Percentiles rank a stretch among this genome's conserved stretches.
Evolutionary conservation across 2,329 filamentous ascomycete genomes (phyloP).

Genomic region (Hirsutella rhossiliensis): DNA sequence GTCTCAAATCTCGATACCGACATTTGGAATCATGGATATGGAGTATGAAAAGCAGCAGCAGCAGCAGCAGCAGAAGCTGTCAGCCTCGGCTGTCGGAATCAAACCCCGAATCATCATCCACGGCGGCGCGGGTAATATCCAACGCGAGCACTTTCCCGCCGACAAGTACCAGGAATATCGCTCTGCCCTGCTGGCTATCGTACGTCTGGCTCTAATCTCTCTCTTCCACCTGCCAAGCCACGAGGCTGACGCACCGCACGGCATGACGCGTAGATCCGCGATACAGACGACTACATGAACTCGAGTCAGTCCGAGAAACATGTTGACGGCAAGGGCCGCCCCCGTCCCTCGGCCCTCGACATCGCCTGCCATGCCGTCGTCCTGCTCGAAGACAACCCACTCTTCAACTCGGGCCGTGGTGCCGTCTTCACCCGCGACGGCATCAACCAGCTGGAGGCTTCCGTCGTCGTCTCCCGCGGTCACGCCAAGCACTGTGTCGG

Average conservation of each 20-base stretch:
- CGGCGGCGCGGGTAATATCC: slow-evolving; percentile 61
- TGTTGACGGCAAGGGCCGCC: background rate
- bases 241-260: background rate
- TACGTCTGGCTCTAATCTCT: slow-evolving; percentile 18
- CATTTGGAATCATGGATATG: too few relatives aligned
- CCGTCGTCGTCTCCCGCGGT: slow-evolving; percentile 70
- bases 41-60: slow-evolving; percentile 21
- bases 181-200: slow-evolving; percentile 47
- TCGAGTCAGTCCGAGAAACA: slow-evolving; percentile 10
- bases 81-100: slow-evolving; percentile 7
- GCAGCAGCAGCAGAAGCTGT: too few relatives aligned
- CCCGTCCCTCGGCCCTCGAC: slow-evolving; percentile 46
- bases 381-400: slow-evolving; percentile 63
- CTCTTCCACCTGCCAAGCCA: background rate
- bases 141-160: slow-evolving; percentile 43
- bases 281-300: slow-evolving; percentile 34
- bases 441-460: slow-evolving; percentile 75
- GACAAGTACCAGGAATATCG: slow-evolving; percentile 47
- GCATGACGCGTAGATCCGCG: slow-evolving; percentile 25
- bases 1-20: too few relatives aligned
- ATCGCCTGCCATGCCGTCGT: slow-evolving; percentile 64
- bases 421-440: slow-evolving; percentile 80
- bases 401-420: slow-evolving; percentile 77
- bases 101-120: slow-evolving; percentile 56
- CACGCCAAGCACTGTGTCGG: slow-evolving; percentile 66